Evolutionary conservation across 257 asterid species (phyloP).

Genomic region (Asclepias syriaca): DNA sequence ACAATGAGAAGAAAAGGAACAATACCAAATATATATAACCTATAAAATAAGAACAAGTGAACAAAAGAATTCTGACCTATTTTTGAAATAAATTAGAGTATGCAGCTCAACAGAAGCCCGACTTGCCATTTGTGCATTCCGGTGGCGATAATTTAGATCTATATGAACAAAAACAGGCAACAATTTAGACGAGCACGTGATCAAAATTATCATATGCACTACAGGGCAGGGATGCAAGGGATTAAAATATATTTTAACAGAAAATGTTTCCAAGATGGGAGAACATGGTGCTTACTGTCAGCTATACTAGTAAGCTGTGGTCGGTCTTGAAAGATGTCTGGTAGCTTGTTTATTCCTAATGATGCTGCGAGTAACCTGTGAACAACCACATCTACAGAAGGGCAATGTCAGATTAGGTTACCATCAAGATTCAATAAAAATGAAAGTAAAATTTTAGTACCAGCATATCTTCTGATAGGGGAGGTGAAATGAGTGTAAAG

Average conservation of each 20-base stretch:
- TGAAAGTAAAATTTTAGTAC: constrained; percentile 27
- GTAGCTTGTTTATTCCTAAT: constrained; percentile 83
- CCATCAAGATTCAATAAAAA: constrained; percentile 17
- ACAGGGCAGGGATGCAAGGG: not conserved
- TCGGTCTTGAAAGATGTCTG: constrained; percentile 69
- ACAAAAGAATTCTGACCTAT: constrained; percentile 39
- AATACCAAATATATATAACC: not conserved
- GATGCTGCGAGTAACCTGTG: constrained; percentile 97
- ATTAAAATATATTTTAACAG: not conserved
- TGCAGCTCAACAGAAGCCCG: constrained; percentile 97
- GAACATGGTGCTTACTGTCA: constrained; percentile 60
- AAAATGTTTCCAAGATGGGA: constrained; percentile 6
- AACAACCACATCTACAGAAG: constrained; percentile 73
- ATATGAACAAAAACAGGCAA: constrained; percentile 17
- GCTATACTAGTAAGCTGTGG: constrained; percentile 69
- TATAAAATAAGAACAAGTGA: no score
- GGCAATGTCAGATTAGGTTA: constrained; percentile 12
- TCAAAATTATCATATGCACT: no score
- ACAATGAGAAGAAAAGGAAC: not conserved
- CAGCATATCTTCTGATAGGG: constrained; percentile 98
- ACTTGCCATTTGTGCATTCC: constrained; percentile 99
- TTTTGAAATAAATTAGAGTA: constrained; percentile 81
- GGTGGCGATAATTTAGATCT: constrained; percentile 95
- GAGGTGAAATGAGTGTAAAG: constrained; percentile 97
- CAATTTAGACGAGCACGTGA: not conserved